A percentile compares a stretch with the other conserved stretches of the same genome.
Conservation (phyloP, 495 filamentous ascomycete genomes). For the Usnea hakonensis region DNA sequence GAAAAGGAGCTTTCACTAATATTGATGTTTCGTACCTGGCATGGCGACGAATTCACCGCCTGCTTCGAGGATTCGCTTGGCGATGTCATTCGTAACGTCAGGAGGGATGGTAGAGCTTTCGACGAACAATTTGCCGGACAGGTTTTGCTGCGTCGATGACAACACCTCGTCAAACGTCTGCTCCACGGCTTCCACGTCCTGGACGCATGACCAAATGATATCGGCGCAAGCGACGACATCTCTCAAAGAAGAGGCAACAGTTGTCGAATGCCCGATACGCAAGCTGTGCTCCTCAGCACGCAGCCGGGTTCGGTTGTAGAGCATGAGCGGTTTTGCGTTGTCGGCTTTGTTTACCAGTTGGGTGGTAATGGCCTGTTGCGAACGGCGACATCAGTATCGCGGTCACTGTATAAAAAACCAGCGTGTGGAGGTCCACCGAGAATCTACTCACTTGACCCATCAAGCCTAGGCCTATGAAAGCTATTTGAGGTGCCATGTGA, state of each 20-base stretch:
- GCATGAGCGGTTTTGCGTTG: constrained; percentile 28
- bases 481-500: constrained; percentile 1
- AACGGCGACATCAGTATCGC: not conserved
- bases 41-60: constrained; percentile 37
- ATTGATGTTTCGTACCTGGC: constrained; percentile 16
- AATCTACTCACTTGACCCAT: constrained; percentile 5
- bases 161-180: constrained; percentile 29
- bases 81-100: constrained; percentile 32
- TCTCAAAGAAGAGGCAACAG: constrained; percentile 31
- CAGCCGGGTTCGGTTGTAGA: constrained; percentile 40
- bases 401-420: too few relatives aligned
- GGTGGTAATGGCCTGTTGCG: constrained; percentile 5
- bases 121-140: constrained; percentile 42
- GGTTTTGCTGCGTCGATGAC: constrained; percentile 27
- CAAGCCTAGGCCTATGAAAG: constrained; percentile 2
- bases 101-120: constrained; percentile 44
- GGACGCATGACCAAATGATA: constrained; percentile 35
- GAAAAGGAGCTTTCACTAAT: not conserved
- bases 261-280: constrained; percentile 30
- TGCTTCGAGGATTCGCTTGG: constrained; percentile 31
- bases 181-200: constrained; percentile 1
- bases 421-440: too few relatives aligned
- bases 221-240: constrained; percentile 34
- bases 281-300: constrained; percentile 31
- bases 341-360: constrained; percentile 35